Percentiles rank a stretch among this genome's conserved stretches.
These are phyloP conservation scores for Beauveria sp. DNA, from an alignment of 2,329 filamentous ascomycete species.

Conservation along the genomic window DNA sequence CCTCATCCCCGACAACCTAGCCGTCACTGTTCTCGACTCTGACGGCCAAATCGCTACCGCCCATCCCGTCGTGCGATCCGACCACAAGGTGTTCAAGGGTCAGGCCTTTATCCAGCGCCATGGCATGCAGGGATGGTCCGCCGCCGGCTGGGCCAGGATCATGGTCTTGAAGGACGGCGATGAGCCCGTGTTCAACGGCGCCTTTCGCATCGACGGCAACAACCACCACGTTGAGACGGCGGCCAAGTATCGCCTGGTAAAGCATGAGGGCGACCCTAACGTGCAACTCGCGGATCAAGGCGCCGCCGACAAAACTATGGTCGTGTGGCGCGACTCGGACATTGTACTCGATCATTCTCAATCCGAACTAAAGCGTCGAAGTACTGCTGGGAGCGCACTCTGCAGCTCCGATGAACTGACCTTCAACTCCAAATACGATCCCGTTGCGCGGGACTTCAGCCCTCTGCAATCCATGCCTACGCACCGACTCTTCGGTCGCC, in stretches of 20 bases:
- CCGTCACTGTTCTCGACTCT: conserved; percentile 60
- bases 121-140: conserved; percentile 59
- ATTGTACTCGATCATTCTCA: conserved; percentile 43
- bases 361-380: conserved; percentile 56
- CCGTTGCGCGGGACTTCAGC: conserved; percentile 46
- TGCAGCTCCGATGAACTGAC: conserved; percentile 69
- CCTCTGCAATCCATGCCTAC: conserved; percentile 55
- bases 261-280: conserved; percentile 62
- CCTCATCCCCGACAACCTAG: conserved; percentile 69
- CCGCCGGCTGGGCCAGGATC: conserved; percentile 81
- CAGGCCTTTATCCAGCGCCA: conserved; percentile 60
- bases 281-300: conserved; percentile 37
- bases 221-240: conserved; percentile 81
- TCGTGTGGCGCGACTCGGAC: conserved; percentile 89
- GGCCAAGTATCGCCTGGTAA: conserved; percentile 65
- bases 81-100: conserved; percentile 81
- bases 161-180: conserved; percentile 69
- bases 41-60: conserved; percentile 61
- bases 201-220: conserved; percentile 72
- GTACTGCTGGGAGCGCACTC: conserved; percentile 28
- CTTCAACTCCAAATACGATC: conserved; percentile 72
- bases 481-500: conserved; percentile 61
- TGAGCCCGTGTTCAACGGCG: conserved; percentile 79
- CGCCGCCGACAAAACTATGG: conserved; percentile 65
- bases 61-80: conserved; percentile 63